A percentile compares a stretch with the other conserved stretches of the same genome.
Evolutionary conservation across 208 protist genomes (phyloP).

Genomic region (Histomonas meleagridis): DNA sequence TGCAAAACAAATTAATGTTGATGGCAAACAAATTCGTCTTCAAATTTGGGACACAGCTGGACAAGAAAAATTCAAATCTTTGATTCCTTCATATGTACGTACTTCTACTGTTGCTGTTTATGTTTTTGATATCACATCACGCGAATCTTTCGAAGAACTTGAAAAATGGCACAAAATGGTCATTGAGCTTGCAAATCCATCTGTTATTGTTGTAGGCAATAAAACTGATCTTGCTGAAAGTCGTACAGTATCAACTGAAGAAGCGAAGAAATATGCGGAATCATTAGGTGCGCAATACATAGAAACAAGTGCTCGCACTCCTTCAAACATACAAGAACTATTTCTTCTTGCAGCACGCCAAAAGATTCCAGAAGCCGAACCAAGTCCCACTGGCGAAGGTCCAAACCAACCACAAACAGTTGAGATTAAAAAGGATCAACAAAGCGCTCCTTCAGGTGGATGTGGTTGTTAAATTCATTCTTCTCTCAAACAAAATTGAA

Average conservation of each 20-base stretch:
- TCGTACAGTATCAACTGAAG: neutral
- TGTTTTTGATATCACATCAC: neutral
- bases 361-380: no score
- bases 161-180: constrained; percentile 15
- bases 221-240: neutral
- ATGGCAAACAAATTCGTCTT: neutral
- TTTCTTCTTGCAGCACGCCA: no score
- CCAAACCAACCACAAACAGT: no score
- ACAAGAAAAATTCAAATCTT: constrained; percentile 28
- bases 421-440: no score
- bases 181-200: neutral
- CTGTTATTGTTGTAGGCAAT: neutral
- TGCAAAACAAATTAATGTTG: neutral
- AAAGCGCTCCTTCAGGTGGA: no score
- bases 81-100: neutral
- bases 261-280: neutral
- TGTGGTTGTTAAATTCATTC: no score
- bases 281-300: neutral
- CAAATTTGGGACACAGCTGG: constrained; percentile 29
- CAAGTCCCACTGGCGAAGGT: no score
- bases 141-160: neutral
- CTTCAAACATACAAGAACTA: neutral
- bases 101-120: neutral
- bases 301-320: neutral
- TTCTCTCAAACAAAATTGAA: no score